Base-by-base conservation (phyloP, 805 yeast species). In the Candida orba region DNA sequence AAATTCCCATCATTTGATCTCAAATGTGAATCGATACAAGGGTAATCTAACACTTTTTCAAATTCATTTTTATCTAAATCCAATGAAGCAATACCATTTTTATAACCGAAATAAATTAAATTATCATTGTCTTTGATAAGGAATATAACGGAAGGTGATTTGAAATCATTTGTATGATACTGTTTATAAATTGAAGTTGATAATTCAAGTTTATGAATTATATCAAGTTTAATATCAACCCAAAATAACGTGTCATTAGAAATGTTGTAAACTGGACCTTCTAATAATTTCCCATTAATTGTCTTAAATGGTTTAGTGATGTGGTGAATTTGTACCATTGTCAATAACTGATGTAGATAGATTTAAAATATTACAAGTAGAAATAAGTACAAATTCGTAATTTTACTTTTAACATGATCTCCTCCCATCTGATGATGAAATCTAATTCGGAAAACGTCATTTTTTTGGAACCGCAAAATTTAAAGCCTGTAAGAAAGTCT, bases 1-100 rank as follows among this genome's bases (percentile, higher is more conserved):
- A 88, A 75, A 37, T 77, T 74, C 0, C 96, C 96, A 58, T 89
- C 97, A 56, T 89, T 89, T 35, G 93, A 82, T 54, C 89, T 69
- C 59, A 75, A 60, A 37, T 62, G 64, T 20, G 39, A 43, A n/a
- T 48, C 47, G 27, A 59, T 50, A 3, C 55, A 54, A 13, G 63
- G 55, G 39, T 73, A 81, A 24, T 64, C 40, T 8, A 59, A 54
- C 33, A 66, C 53, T 42, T 65, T 65, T 31, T 65, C 56, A 62
- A 74, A 71, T 23, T 56, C 43, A 7, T 57, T 52, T 1, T 69
- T 65, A 12, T 43, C 44, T 39, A 84, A 71, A 53, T 73, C 66
- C 31, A 76, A 76, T 35, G 65, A 63, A 12, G 78, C 84, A 39
- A 85, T 69, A 18, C 95, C 96, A 36, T 66, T 64, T 53, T 77